Conservation (phyloP, 148 eudicot genomes). For the Camellia lanceoleosa region DNA sequence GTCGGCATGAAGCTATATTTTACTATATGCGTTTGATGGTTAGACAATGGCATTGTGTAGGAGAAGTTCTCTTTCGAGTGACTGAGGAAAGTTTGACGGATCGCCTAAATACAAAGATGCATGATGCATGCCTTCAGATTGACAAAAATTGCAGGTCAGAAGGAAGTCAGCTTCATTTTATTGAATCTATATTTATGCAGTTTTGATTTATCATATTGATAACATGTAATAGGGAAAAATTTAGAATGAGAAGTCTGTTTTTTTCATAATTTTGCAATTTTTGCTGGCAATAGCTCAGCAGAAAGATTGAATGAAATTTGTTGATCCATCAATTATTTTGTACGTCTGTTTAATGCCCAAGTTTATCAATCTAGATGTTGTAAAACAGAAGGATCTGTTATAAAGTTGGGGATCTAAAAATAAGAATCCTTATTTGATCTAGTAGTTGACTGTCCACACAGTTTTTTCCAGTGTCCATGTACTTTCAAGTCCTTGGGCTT, state of each 20-base stretch:
- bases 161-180: background rate
- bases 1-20: background rate
- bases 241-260: background rate
- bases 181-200: background rate
- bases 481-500: no score
- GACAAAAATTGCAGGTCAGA: slow-evolving; percentile 65
- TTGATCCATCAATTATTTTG: background rate
- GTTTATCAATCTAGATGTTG: background rate
- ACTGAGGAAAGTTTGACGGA: slow-evolving; percentile 71
- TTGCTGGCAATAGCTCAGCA: background rate
- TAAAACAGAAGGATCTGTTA: background rate
- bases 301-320: background rate
- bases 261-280: background rate
- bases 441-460: no score
- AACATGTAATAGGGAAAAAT: background rate
- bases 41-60: slow-evolving; percentile 24
- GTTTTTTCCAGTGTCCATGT: no score
- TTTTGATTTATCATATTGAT: background rate
- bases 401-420: no score
- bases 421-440: no score
- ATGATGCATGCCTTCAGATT: slow-evolving; percentile 68
- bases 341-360: background rate
- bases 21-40: background rate
- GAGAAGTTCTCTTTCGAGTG: slow-evolving; percentile 52
- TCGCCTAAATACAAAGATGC: slow-evolving; percentile 80